Percentiles rank a stretch among this genome's conserved stretches.
Conservation (phyloP, 805 yeast genomes). For the Grigorovia yakushimaensis region DNA sequence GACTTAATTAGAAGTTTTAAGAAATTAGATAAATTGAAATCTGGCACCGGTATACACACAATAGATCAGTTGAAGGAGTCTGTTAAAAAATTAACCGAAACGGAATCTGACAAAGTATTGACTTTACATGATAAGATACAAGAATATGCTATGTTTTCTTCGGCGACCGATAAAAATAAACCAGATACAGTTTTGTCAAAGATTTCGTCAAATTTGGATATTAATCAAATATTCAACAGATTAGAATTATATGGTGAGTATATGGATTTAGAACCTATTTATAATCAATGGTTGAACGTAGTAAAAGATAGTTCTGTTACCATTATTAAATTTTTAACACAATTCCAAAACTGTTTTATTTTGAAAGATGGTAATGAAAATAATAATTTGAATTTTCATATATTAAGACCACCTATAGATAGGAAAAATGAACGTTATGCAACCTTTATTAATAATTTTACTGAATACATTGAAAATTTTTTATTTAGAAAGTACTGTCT, state of each 20-base stretch:
- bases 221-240: conserved; percentile 43
- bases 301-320: conserved; percentile 28
- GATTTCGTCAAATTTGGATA: conserved; percentile 38
- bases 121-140: conserved; percentile 7
- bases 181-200: conserved; percentile 35
- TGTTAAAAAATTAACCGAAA: conserved; percentile 24
- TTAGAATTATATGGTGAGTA: conserved; percentile 58
- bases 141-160: conserved; percentile 21
- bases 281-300: conserved; percentile 45
- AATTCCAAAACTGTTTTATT: conserved; percentile 33
- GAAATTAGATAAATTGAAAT: neutral
- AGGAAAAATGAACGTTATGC: conserved; percentile 31
- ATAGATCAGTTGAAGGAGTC: conserved; percentile 33
- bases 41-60: neutral
- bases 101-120: conserved; percentile 14
- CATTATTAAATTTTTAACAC: conserved; percentile 43
- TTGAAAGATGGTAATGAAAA: conserved; percentile 14
- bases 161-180: conserved; percentile 6
- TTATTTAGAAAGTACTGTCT: conserved; percentile 42
- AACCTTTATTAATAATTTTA: conserved; percentile 38
- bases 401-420: conserved; percentile 20
- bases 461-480: conserved; percentile 41
- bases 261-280: conserved; percentile 46
- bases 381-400: conserved; percentile 2
- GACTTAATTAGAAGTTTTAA: conserved; percentile 22